phyloP scores from a whole-genome alignment of 2,329 filamentous ascomycete genomes.

The Stemphylium beticola region DNA sequence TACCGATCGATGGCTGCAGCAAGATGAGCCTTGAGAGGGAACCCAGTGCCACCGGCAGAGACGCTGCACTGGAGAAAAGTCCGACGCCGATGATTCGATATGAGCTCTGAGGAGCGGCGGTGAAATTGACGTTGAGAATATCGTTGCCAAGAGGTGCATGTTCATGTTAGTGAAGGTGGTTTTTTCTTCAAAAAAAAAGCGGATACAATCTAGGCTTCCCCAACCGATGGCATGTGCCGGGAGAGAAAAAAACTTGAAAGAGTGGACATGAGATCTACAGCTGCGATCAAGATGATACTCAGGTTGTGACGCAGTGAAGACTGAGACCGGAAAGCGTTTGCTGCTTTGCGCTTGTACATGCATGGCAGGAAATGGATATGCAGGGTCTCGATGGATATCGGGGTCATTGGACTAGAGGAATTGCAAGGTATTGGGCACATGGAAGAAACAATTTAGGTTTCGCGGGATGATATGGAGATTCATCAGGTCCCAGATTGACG shows the following conservation, averaged over 20 bases:
- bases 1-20: not conserved
- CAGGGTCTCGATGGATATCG: constrained; percentile 1
- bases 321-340: constrained; percentile 1
- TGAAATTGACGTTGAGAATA: not conserved
- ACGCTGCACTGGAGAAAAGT: not conserved
- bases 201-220: not conserved
- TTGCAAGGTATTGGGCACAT: not conserved
- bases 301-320: not conserved
- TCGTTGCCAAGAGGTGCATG: not conserved
- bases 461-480: not conserved
- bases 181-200: not conserved
- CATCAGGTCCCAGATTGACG: constrained; percentile 1
- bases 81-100: not conserved
- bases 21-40: not conserved
- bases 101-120: not conserved
- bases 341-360: constrained; percentile 3
- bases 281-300: too few relatives aligned
- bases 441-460: constrained; percentile 11
- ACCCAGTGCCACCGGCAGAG: not conserved
- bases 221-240: too few relatives aligned
- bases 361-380: constrained; percentile 1
- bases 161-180: not conserved
- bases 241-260: too few relatives aligned
- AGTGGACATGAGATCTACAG: too few relatives aligned
- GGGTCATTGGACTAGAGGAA: not conserved